A percentile compares a stretch with the other conserved stretches of the same genome.
Evolutionary conservation across 345 rosid species (phyloP).

Genomic region (Ailanthus altissimus): DNA sequence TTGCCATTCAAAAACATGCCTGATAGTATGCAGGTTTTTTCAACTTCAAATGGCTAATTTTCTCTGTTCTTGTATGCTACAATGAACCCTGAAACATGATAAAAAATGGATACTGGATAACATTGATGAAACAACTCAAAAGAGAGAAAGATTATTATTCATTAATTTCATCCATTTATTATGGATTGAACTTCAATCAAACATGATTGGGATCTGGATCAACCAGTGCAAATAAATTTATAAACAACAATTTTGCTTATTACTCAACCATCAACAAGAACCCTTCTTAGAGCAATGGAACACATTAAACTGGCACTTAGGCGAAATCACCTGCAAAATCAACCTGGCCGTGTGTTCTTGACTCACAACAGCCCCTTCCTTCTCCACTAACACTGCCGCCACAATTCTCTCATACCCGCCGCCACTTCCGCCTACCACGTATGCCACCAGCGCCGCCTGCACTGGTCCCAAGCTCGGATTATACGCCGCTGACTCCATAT

Average conservation of each 20-base stretch:
- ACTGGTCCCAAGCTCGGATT: conserved; percentile 95
- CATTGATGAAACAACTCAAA: background rate
- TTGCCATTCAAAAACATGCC: background rate
- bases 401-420: conserved; percentile 74
- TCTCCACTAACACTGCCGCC: conserved; percentile 79
- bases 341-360: conserved; percentile 75
- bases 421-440: conserved; percentile 59
- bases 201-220: background rate
- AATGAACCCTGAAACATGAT: background rate
- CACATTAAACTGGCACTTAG: conserved; percentile 68
- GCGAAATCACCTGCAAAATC: conserved; percentile 62
- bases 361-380: conserved; percentile 55
- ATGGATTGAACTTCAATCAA: background rate
- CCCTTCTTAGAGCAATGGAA: too few species aligned
- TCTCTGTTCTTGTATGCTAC: background rate
- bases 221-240: background rate
- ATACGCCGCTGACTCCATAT: conserved; percentile 90
- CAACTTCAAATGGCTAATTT: background rate
- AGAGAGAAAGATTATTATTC: background rate
- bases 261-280: background rate
- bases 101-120: too few species aligned
- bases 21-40: background rate
- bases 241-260: background rate
- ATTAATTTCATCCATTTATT: background rate
- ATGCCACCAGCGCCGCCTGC: conserved; percentile 91